Evolutionary conservation across 306 rosid genomes (phyloP), one percentile per base, ranked within the genome.

Genomic region (Luffa aegyptiaca): DNA sequence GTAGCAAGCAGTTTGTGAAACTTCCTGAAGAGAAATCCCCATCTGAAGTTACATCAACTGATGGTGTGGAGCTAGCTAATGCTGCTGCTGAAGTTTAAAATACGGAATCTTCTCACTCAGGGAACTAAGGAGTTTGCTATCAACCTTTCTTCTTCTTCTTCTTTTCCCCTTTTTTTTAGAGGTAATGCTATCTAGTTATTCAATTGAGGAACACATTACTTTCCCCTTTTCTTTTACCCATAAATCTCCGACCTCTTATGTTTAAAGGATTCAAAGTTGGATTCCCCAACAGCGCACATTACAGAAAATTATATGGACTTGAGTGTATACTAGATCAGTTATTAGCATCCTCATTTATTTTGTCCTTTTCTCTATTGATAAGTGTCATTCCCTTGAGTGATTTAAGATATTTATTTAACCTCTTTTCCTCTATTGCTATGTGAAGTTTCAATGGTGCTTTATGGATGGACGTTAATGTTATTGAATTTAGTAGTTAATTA

Each of bases 1-100:
- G 91, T 8, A 81, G 94, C 78, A 88, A 62, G 85, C 96, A 84
- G 65, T 93, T 91, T 87, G 94, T 87, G 83, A 87, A 86, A 85
- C 82, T 68, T 58, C 88, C 82, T 14, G 83, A 76, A 80, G 84
- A 79, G 82, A 81, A 86, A 78, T 65, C 84, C 41, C 46, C 52
- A 33, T 71, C 89, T 71, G 91, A 75, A 83, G 89, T 86, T 79
- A 13, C 81, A 26, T 75, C 89, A 70, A 66, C 81, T 16, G 91
- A 90, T 48, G 82, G 56, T 66, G 84, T 39, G 64, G 86, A 64
- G 84, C 85, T 81, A 87, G 82, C 80, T 20, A 82, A 84, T 51
- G 64, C 76, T 57, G 82, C 87, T 57, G 85, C 84, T 76, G 82
- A 64, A 18, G 79, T 45, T 57, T 73, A 76, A 80, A 59, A 58